Base-by-base conservation (phyloP, 2,329 filamentous ascomycete species). In the Alternaria sp. region DNA sequence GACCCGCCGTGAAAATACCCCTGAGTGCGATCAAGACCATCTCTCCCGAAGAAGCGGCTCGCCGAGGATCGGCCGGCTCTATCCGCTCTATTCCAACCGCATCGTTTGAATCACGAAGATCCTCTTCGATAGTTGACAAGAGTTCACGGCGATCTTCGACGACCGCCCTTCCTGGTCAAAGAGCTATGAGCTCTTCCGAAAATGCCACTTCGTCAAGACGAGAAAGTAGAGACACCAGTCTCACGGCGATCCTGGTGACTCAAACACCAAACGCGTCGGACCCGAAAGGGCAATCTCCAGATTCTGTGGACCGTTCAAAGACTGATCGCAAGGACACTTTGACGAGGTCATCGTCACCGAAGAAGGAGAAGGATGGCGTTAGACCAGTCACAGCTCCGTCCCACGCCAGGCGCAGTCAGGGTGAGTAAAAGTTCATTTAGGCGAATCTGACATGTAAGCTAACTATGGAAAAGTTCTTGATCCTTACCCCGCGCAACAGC, bases 221-320 rank as follows among this genome's bases (percentile, higher is more conserved):
- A 60, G 75, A 72, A 9, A 78, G 76, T 54, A 74, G 71, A 45
- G 76, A 78, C 61, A 72, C 76, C n/a, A 78, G 75, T 59, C 56
- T 78, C 41, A 78, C 76, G 21, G 74, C 75, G 3, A 77, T 78
- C 51, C 62, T 78, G 21, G 73, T 78, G 28, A 78, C 76, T n/a
- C 72, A 77, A 39, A 72, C 72, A 11, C 69, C 67, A n/a, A 74
- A 74, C 44, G 51, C 65, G 3, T 57, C 71, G 11, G 74, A 77
- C 9, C 58, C 58, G 5, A 72, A 67, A 50, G 68, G 66, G 31
- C 42, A 60, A 10, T 49, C 56, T 36, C 51, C 54, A 26, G 59
- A 51, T 24, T 40, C 64, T 13, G 66, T 66, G 2, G 57, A 63
- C 37, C 63, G 65, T 24, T 58, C 67, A 14, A 68, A 61, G 42